A percentile compares a stretch with the other conserved stretches of the same genome.
These are phyloP conservation scores for Citrus maxima DNA, from an alignment of 345 rosid genomes.

Conservation along the genomic window DNA sequence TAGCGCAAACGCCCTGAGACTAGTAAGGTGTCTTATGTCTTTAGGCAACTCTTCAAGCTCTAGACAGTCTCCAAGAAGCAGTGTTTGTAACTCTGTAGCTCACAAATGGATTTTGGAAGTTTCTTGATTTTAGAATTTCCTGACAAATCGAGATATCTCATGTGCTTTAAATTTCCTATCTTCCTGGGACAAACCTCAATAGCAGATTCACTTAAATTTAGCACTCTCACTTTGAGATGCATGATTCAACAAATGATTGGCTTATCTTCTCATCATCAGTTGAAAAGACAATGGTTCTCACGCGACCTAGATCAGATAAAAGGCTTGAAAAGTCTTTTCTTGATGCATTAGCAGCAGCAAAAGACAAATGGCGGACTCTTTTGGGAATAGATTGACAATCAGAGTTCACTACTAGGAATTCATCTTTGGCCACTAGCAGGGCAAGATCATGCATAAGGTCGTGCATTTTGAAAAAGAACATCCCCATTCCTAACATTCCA, in stretches of 20 bases:
- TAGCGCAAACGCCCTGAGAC: neutral
- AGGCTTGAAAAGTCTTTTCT: neutral
- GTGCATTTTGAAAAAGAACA: neutral
- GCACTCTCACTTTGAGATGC: slow-evolving; percentile 10
- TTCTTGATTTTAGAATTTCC: rapidly evolving
- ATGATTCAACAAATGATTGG: neutral
- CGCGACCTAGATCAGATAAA: neutral
- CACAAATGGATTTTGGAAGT: slow-evolving; percentile 15
- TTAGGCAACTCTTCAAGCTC: neutral
- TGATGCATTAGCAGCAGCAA: neutral
- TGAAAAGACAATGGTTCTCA: slow-evolving; percentile 10
- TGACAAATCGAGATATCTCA: slow-evolving; percentile 18
- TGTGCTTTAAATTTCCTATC: slow-evolving; percentile 18
- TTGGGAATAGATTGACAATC: rapidly evolving
- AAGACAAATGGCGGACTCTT: slow-evolving; percentile 1
- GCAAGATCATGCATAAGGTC: slow-evolving; percentile 29
- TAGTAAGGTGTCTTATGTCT: slow-evolving; percentile 3
- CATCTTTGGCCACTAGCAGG: neutral
- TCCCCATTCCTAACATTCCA: rapidly evolving
- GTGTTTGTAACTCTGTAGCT: slow-evolving; percentile 16
- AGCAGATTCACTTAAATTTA: neutral
- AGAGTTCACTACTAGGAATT: rapidly evolving
- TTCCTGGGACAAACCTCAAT: slow-evolving; percentile 5
- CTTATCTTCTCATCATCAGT: neutral
- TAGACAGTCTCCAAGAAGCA: neutral